These are phyloP conservation scores for Aspergillus spinulosporus DNA, from an alignment of 2,329 filamentous ascomycete species.

Conservation along the genomic window DNA sequence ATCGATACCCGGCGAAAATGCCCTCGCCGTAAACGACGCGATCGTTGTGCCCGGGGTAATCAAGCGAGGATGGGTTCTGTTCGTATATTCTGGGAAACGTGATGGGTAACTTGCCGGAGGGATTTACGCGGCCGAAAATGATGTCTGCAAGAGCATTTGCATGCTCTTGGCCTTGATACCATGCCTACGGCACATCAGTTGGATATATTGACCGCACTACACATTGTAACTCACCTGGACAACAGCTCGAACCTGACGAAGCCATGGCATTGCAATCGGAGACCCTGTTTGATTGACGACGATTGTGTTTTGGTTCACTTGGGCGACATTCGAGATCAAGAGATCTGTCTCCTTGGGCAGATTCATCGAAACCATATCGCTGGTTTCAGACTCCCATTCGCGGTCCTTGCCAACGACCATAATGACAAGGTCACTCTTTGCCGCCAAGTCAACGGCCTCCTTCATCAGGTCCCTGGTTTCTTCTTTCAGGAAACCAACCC, in stretches of 20 bases:
- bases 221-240: neutral
- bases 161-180: slow-evolving; percentile 3
- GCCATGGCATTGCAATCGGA: slow-evolving; percentile 8
- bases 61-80: neutral
- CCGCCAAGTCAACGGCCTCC: neutral
- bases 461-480: neutral
- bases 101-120: slow-evolving; percentile 1
- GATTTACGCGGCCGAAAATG: slow-evolving; percentile 3
- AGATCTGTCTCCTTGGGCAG: neutral
- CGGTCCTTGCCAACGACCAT: neutral
- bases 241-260: neutral
- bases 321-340: slow-evolving; percentile 2
- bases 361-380: neutral
- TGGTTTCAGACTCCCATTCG: slow-evolving; percentile 6
- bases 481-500: neutral
- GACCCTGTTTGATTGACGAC: slow-evolving; percentile 4
- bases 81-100: neutral
- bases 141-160: slow-evolving; percentile 6
- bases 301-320: neutral
- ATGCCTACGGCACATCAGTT: neutral
- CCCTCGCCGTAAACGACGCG: slow-evolving; percentile 6
- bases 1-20: slow-evolving; percentile 5
- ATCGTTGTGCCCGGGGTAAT: neutral
- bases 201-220: neutral
- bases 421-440: neutral